Evolutionary conservation across 192 early-diverging fungal genomes (phyloP).

Genomic region (Backusella mclennaniae): DNA sequence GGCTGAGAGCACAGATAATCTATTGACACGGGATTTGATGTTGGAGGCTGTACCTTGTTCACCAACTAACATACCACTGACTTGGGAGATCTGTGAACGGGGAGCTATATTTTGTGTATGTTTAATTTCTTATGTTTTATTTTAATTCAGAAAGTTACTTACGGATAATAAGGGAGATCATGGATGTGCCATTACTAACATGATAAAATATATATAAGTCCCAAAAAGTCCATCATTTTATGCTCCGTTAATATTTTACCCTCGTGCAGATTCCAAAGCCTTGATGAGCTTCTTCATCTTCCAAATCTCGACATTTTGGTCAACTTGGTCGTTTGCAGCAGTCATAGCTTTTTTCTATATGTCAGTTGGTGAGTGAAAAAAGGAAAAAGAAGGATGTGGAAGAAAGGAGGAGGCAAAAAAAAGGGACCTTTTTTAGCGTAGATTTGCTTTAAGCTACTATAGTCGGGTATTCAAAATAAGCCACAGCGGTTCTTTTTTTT

Average conservation of each 20-base stretch:
- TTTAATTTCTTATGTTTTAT: not conserved
- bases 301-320: slow-evolving; percentile 91
- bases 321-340: not conserved
- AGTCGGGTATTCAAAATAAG: slow-evolving; percentile 1
- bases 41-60: slow-evolving; percentile 99
- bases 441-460: not conserved
- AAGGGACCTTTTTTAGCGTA: not conserved
- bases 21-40: slow-evolving; percentile 99
- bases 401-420: not conserved
- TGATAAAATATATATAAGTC: not conserved
- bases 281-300: slow-evolving; percentile 99
- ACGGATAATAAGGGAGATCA: slow-evolving; percentile 98
- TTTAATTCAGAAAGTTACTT: slow-evolving; percentile 23
- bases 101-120: slow-evolving; percentile 48
- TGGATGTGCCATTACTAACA: slow-evolving; percentile 91
- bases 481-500: not conserved
- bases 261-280: slow-evolving; percentile 86
- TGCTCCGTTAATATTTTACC: slow-evolving; percentile 47
- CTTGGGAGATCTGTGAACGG: slow-evolving; percentile 88
- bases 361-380: not conserved
- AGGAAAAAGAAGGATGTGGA: not conserved
- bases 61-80: slow-evolving; percentile 91
- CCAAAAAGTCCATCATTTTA: not conserved
- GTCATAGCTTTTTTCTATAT: not conserved
- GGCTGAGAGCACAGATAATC: slow-evolving; percentile 93